These are phyloP conservation scores for Synchytrium microbalum DNA, from an alignment of 371 early-diverging fungal species.

Conservation along the genomic window DNA sequence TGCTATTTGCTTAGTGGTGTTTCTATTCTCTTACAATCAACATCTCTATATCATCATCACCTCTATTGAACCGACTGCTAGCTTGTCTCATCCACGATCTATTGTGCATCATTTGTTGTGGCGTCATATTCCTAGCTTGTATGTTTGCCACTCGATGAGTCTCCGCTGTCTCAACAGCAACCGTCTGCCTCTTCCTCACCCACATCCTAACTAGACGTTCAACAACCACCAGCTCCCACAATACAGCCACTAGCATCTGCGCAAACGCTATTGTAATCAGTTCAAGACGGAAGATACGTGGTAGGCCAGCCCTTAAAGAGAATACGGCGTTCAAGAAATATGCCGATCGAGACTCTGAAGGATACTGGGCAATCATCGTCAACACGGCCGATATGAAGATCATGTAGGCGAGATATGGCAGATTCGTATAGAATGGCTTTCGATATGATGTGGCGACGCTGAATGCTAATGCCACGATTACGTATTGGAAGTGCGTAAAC, in stretches of 20 bases:
- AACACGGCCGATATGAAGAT: slow-evolving; percentile 1
- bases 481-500: slow-evolving; percentile 34
- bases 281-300: not conserved
- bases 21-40: no score
- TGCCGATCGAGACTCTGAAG: not conserved
- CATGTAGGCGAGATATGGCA: slow-evolving; percentile 14
- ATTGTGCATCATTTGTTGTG: no score
- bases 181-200: not conserved
- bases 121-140: no score
- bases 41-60: no score
- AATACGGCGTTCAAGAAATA: not conserved
- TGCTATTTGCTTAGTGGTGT: no score
- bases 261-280: not conserved
- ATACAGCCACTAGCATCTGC: not conserved
- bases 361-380: not conserved
- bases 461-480: slow-evolving; percentile 21
- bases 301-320: not conserved
- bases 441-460: slow-evolving; percentile 19
- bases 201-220: not conserved
- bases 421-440: slow-evolving; percentile 32
- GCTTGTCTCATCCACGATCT: no score
- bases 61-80: no score
- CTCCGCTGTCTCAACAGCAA: no score
- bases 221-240: not conserved
- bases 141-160: no score